A percentile compares a stretch with the other conserved stretches of the same genome.
phyloP scores from a whole-genome alignment of 352 stramenopile species.

The Phytophthora melonis region DNA sequence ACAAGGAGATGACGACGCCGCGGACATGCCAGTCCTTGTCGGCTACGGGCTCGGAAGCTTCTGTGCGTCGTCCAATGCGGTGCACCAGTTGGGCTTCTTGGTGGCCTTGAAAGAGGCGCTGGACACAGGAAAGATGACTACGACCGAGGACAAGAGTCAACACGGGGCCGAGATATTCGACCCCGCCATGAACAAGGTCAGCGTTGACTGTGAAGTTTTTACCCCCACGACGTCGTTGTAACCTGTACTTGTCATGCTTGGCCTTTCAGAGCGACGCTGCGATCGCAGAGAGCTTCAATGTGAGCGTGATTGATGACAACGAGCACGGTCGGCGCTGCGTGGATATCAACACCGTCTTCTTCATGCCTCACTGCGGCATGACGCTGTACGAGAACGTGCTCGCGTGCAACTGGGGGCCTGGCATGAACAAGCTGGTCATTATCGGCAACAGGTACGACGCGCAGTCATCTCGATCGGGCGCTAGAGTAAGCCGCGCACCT shows the following conservation, averaged over 20 bases:
- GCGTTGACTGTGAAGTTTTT: neutral
- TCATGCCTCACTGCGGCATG: slow-evolving; percentile 93
- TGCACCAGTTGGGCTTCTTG: slow-evolving; percentile 78
- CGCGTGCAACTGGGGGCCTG: slow-evolving; percentile 74
- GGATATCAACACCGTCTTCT: slow-evolving; percentile 78
- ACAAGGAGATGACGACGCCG: slow-evolving; percentile 2
- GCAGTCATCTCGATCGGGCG: neutral
- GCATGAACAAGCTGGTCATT: slow-evolving; percentile 61
- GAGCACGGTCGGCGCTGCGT: slow-evolving; percentile 62
- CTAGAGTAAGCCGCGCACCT: neutral
- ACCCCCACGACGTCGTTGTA: neutral
- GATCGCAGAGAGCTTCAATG: slow-evolving; percentile 54
- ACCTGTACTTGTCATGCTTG: slow-evolving; percentile 1
- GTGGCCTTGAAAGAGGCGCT: slow-evolving; percentile 51
- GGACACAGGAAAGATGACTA: neutral
- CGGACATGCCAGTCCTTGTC: slow-evolving; percentile 44
- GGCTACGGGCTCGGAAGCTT: slow-evolving; percentile 85
- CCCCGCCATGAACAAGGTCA: slow-evolving; percentile 82
- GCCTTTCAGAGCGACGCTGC: slow-evolving; percentile 58
- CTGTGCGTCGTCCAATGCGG: slow-evolving; percentile 73
- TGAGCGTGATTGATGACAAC: slow-evolving; percentile 68
- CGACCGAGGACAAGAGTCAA: slow-evolving; percentile 5
- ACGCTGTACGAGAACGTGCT: slow-evolving; percentile 92
- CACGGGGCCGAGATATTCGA: slow-evolving; percentile 66
- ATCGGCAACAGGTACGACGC: slow-evolving; percentile 84